Evolutionary conservation across 2,329 filamentous ascomycete species (phyloP).

Genomic region (Ophiostoma fasciatum): DNA sequence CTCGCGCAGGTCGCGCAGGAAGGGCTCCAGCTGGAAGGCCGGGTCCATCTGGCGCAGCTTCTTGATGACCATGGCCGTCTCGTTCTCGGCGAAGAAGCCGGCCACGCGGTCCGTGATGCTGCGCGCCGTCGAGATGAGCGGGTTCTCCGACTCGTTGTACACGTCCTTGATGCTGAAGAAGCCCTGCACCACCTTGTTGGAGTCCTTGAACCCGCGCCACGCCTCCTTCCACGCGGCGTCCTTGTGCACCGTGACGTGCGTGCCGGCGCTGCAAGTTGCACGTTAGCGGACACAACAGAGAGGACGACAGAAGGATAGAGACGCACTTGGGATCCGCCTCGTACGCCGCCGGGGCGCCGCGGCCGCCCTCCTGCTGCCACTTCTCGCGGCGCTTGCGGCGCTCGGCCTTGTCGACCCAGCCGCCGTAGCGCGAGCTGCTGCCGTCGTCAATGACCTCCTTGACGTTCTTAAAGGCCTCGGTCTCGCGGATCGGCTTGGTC

Average conservation of each 20-base stretch:
- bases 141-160: constrained; percentile 96
- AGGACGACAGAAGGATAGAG: neutral
- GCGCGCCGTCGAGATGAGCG: constrained; percentile 79
- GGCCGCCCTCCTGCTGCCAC: constrained; percentile 47
- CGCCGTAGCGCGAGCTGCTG: constrained; percentile 87
- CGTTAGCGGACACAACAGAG: neutral
- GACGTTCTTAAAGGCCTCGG: constrained; percentile 86
- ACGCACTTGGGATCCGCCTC: constrained; percentile 73
- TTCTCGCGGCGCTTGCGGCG: constrained; percentile 63
- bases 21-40: constrained; percentile 85
- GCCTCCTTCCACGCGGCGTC: constrained; percentile 95
- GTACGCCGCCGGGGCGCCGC: constrained; percentile 32
- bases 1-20: constrained; percentile 87
- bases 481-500: constrained; percentile 87
- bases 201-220: constrained; percentile 92
- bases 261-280: constrained; percentile 55
- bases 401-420: constrained; percentile 95
- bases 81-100: constrained; percentile 96
- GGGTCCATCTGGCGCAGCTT: constrained; percentile 96
- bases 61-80: constrained; percentile 95
- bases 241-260: constrained; percentile 90
- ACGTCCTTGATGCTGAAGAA: constrained; percentile 73
- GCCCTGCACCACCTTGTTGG: constrained; percentile 74
- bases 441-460: constrained; percentile 96
- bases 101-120: constrained; percentile 87